Percentiles rank a stretch among this genome's conserved stretches.
Evolutionary conservation across 768 basidiomycete species (phyloP).

Genomic region (Boletus vinaceobasis): DNA sequence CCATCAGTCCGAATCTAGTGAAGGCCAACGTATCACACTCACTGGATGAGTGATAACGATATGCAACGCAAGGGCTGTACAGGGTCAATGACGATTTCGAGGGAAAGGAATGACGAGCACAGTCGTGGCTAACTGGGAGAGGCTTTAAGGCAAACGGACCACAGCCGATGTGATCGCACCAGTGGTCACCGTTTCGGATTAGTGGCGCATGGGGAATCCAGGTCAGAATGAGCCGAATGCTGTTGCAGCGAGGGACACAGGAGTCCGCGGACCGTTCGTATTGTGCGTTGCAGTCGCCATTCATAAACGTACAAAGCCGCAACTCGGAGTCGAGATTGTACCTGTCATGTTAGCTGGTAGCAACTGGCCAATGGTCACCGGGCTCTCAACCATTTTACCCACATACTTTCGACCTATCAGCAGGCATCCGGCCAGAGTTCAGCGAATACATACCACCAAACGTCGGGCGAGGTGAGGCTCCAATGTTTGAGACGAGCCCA

Average conservation of each 20-base stretch:
- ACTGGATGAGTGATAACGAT: not conserved
- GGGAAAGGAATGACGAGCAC: not conserved
- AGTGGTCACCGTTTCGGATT: not conserved
- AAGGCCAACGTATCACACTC: not conserved
- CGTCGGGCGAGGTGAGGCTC: not conserved
- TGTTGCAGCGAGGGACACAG: not conserved
- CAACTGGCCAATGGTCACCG: no score
- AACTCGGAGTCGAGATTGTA: no score
- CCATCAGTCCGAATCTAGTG: not conserved
- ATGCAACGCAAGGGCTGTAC: not conserved
- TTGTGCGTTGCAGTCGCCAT: not conserved
- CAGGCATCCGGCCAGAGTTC: not conserved
- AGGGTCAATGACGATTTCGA: not conserved
- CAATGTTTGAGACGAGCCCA: not conserved
- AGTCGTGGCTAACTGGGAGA: not conserved
- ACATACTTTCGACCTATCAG: not conserved
- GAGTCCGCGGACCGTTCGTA: not conserved
- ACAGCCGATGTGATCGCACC: not conserved
- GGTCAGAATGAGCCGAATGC: not conserved
- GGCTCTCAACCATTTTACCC: not conserved
- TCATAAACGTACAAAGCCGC: not conserved
- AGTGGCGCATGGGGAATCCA: not conserved
- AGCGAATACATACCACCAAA: not conserved
- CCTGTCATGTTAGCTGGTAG: not conserved
- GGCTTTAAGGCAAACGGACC: not conserved